Percentiles rank a stretch among this genome's conserved stretches.
Evolutionary conservation across 2,329 filamentous ascomycete genomes (phyloP).

Genomic region (Curvularia hawaiiensis): DNA sequence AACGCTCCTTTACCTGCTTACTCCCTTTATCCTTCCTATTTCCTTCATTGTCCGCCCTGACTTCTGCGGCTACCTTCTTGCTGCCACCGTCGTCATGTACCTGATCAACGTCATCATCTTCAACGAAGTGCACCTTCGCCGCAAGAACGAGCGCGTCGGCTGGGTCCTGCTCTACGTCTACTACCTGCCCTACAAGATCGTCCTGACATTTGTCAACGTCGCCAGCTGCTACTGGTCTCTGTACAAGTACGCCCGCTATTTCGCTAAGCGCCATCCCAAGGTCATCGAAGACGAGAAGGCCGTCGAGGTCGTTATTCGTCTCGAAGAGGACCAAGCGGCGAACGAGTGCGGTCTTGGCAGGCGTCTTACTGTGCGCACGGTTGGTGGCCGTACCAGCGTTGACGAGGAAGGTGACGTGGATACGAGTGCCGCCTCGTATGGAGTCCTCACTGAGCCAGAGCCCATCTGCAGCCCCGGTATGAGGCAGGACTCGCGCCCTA

Average conservation of each 20-base stretch:
- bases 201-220: conserved; percentile 54
- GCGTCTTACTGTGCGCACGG: conserved; percentile 29
- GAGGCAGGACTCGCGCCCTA: conserved; percentile 1
- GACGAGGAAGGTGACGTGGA: conserved; percentile 4
- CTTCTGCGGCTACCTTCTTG: conserved; percentile 49
- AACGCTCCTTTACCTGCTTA: conserved; percentile 53
- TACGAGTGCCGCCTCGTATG: not conserved
- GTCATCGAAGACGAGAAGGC: conserved; percentile 56
- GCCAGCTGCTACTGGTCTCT: conserved; percentile 45
- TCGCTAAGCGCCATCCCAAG: conserved; percentile 55
- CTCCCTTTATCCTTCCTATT: conserved; percentile 54
- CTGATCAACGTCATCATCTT: conserved; percentile 53
- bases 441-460: conserved; percentile 1
- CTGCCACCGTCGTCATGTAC: conserved; percentile 51
- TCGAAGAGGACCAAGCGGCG: conserved; percentile 26
- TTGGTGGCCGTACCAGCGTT: conserved; percentile 7
- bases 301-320: conserved; percentile 34
- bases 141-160: conserved; percentile 51
- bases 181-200: conserved; percentile 53
- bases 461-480: not conserved
- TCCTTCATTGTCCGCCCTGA: conserved; percentile 51
- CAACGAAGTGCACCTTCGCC: conserved; percentile 56
- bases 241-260: conserved; percentile 54
- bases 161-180: conserved; percentile 49
- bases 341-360: conserved; percentile 23